These are phyloP conservation scores for Petrea volubilis DNA, from an alignment of 257 asterid species.

Conservation along the genomic window DNA sequence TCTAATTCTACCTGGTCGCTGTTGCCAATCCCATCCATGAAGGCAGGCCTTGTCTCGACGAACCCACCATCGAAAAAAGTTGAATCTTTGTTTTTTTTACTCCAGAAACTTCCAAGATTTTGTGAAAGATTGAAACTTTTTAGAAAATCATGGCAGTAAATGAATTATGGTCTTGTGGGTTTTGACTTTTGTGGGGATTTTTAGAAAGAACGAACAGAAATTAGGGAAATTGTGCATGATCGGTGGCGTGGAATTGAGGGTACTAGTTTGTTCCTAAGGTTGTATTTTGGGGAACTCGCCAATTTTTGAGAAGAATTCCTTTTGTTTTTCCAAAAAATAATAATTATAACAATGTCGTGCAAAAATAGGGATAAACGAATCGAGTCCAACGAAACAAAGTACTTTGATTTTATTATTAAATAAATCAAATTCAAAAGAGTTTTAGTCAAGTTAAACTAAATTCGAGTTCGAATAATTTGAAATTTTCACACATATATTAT, in stretches of 20 bases:
- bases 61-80: constrained; percentile 40
- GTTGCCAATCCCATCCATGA: constrained; percentile 58
- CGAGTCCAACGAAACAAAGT: too few species aligned
- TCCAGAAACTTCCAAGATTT: constrained; percentile 8
- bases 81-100: neutral
- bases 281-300: too few species aligned
- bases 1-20: constrained; percentile 47
- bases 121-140: neutral
- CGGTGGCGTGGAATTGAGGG: constrained; percentile 18
- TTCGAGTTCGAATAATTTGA: too few species aligned
- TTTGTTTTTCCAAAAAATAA: too few species aligned
- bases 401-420: too few species aligned
- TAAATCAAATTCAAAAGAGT: too few species aligned
- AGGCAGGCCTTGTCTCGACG: constrained; percentile 52
- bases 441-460: too few species aligned
- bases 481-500: too few species aligned
- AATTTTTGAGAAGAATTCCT: too few species aligned
- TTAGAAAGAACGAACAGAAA: neutral
- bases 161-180: neutral
- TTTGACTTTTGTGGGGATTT: neutral
- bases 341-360: too few species aligned
- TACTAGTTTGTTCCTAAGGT: neutral
- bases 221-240: neutral
- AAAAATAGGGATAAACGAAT: too few species aligned
- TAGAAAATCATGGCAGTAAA: neutral